phyloP scores from a whole-genome alignment of 2,329 filamentous ascomycete genomes.

The Hypoxylon sp. region DNA sequence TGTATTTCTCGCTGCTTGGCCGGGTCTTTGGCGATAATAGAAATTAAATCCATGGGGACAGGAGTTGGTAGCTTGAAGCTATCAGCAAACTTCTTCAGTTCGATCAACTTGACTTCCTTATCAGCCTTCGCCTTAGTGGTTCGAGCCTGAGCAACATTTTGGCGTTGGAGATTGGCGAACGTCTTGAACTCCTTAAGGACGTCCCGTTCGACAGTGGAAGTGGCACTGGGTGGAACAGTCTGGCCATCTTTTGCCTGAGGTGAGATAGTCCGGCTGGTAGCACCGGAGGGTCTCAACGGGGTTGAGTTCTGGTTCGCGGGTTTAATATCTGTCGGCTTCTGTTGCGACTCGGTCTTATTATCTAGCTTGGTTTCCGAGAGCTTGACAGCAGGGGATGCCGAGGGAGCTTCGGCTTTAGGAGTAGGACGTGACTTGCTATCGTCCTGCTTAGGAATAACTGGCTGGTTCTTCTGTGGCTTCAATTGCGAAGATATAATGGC shows the following conservation, averaged over 20 bases:
- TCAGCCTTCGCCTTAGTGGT: constrained; percentile 76
- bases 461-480: constrained; percentile 63
- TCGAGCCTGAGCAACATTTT: constrained; percentile 69
- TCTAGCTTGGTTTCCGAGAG: constrained; percentile 55
- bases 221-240: constrained; percentile 65
- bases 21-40: constrained; percentile 97
- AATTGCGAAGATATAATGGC: constrained; percentile 93
- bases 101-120: constrained; percentile 92
- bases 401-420: constrained; percentile 48
- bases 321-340: constrained; percentile 50
- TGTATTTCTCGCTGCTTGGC: constrained; percentile 93
- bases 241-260: constrained; percentile 59
- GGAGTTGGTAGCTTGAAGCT: constrained; percentile 96
- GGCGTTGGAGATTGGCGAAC: constrained; percentile 72
- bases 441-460: constrained; percentile 56
- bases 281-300: constrained; percentile 55
- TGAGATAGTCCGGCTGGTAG: constrained; percentile 61
- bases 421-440: constrained; percentile 53
- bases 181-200: constrained; percentile 75
- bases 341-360: constrained; percentile 51
- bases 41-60: constrained; percentile 90
- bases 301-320: constrained; percentile 47
- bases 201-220: constrained; percentile 73
- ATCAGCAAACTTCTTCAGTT: constrained; percentile 93
- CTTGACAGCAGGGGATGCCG: constrained; percentile 51